Evolutionary conservation across 169 alveolate genomes (phyloP), one percentile per base, ranked within the genome.

Genomic region (Plasmodium cynomolgi): DNA sequence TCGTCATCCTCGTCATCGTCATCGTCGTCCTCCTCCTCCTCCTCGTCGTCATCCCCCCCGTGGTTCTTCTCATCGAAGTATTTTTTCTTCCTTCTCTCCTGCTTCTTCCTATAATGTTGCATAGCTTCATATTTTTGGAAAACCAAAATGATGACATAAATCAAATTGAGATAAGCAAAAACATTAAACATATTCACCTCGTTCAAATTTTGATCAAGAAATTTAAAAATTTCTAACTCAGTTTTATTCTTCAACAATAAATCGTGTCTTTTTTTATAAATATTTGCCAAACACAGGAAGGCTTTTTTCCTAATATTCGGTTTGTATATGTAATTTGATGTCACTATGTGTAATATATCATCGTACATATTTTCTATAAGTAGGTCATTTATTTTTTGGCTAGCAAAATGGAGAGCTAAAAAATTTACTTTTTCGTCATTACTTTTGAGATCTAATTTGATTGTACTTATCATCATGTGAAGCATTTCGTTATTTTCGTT

Each of bases 391-490:
- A 96, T 97, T 62, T 94, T 88, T 88, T 97, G 96, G 20, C 98
- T 97, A 34, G 96, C 92, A 93, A 93, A 93, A 84, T 96, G 96
- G 44, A 98, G 96, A 0, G 99, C 99, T 50, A 98, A 92, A 7
- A 98, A 96, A 41, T 96, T 86, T 37, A 97, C 94, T 44, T 96
- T 95, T 39, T 96, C 97, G 34, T 84, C 95, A 4, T 54, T 75
- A 81, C 62, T 73, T 62, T 94, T 95, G 54, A 95, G 54, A 56
- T 97, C 98, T 15, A 88, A 91, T 83, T 86, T 75, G 4, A 95
- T 84, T 0, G 97, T 93, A 83, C 96, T 95, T 71, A 95, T 93
- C 68, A 91, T 94, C 54, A 96, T 91, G 50, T 97, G 83, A 54
- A 96, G 93, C 71, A 97, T 88, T 29, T 97, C 98, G 54, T 93